Evolutionary conservation across 768 basidiomycete genomes (phyloP).

Genomic region (Collybia sordida): DNA sequence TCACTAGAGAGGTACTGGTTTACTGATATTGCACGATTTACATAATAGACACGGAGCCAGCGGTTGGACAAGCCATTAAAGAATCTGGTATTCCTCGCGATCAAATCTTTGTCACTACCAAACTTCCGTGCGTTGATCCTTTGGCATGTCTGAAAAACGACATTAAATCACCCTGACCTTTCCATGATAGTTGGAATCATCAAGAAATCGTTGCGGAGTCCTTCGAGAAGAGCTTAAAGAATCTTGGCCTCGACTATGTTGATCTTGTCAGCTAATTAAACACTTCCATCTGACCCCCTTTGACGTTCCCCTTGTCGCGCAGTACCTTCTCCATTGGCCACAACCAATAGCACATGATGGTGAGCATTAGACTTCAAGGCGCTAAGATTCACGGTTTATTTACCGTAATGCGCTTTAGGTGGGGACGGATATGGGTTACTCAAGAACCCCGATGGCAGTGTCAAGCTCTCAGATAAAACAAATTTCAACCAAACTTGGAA

Average conservation of each 20-base stretch:
- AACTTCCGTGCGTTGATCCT: conserved; percentile 37
- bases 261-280: conserved; percentile 34
- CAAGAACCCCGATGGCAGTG: conserved; percentile 32
- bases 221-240: conserved; percentile 39
- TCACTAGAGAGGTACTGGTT: not conserved
- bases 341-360: conserved; percentile 33
- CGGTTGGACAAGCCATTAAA: conserved; percentile 43
- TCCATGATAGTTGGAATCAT: conserved; percentile 32
- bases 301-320: not conserved
- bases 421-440: conserved; percentile 17
- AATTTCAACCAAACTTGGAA: conserved; percentile 48
- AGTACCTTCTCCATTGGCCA: conserved; percentile 57
- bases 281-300: not conserved
- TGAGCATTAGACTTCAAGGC: conserved; percentile 7
- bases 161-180: not conserved
- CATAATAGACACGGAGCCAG: conserved; percentile 33
- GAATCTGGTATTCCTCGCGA: conserved; percentile 48
- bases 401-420: not conserved
- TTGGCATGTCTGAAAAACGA: not conserved
- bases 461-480: conserved; percentile 26
- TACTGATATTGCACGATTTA: not conserved
- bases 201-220: conserved; percentile 34
- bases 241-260: conserved; percentile 43
- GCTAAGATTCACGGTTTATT: not conserved
- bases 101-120: conserved; percentile 50